These are phyloP conservation scores for Ogataea zsoltii DNA, from an alignment of 805 yeast genomes.

Conservation along the genomic window DNA sequence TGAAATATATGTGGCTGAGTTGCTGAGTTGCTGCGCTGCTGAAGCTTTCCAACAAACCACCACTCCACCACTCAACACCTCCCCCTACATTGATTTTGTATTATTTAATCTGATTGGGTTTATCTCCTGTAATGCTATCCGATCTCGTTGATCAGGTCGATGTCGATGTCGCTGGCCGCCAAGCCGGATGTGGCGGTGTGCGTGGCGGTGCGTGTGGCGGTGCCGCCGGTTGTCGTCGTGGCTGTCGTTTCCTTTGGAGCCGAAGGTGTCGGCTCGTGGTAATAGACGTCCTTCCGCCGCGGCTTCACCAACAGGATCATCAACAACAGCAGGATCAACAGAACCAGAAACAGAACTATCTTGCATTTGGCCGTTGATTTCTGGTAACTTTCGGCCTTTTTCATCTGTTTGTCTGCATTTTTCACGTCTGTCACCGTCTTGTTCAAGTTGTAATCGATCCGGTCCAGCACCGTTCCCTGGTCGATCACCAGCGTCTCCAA, in stretches of 20 bases:
- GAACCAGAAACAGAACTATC: constrained; percentile 68
- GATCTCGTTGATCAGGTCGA: background rate
- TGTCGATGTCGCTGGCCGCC: no score
- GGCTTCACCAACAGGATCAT: constrained; percentile 74
- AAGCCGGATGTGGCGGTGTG: background rate
- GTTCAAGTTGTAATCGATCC: constrained; percentile 89
- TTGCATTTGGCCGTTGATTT: constrained; percentile 90
- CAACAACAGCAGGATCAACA: constrained; percentile 70
- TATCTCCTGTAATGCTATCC: background rate
- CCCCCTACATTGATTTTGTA: background rate
- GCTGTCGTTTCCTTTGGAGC: background rate
- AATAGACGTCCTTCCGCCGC: constrained; percentile 30
- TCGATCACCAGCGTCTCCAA: constrained; percentile 90
- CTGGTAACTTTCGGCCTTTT: constrained; percentile 77
- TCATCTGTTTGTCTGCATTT: constrained; percentile 74
- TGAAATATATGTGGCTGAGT: no score
- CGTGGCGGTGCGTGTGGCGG: background rate
- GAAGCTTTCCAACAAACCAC: no score
- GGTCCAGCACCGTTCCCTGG: constrained; percentile 90
- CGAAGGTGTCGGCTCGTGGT: constrained; percentile 20
- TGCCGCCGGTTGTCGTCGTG: background rate
- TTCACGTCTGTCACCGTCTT: constrained; percentile 76
- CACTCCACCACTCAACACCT: no score
- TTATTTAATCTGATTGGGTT: background rate
- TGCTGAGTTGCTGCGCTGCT: no score